Evolutionary conservation across 371 early-diverging fungal genomes (phyloP), one percentile per base, ranked within the genome.

Genomic region (Actinomortierella wolfii): DNA sequence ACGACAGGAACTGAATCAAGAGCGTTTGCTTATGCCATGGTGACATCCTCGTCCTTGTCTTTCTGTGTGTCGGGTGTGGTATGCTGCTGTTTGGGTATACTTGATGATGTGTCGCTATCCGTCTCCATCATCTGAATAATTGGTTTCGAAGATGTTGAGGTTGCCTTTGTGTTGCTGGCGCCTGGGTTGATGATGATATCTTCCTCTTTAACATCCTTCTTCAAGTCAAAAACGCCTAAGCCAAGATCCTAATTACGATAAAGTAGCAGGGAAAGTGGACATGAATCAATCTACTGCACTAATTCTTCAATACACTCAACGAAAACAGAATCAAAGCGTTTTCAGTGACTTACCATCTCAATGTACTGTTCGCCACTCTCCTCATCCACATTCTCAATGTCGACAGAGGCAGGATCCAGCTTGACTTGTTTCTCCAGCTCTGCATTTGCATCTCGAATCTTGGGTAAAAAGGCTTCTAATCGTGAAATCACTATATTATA

Each of bases 351-450:
- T 34, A 60, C 60, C 76, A 76, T 76, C 44, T 76, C 76, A 39
- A 76, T 76, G 50, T 70, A 76, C 28, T 76, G 76, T 13, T 67
- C 76, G 21, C 74, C 74, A 23, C 54, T 66, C n/a, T 54, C 52
- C 23, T 76, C 76, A 28, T 76, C 76, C 25, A 76, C 67, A 46
- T 76, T 70, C 42, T 76, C 76, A 44, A 76, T 76, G 43, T 76
- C 76, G 21, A 76, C 60, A 2, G 70, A 25, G 46, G 63, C 67
- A 8, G 76, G 76, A 40, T 76, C 76, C 43, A 51, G 41, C 24
- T 67, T 56, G 44, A 76, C 23, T 8, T 63, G 45, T 21, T 67
- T 41, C 24, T 70, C 67, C 45, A 76, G 46, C 29, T 76, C 63
- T 53, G 28, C 61, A 24, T 76, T 76, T 14, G 76, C 76, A 14